These are phyloP conservation scores for Scenedesmus sp. DNA, from an alignment of 163 green algal species.

Conservation along the genomic window DNA sequence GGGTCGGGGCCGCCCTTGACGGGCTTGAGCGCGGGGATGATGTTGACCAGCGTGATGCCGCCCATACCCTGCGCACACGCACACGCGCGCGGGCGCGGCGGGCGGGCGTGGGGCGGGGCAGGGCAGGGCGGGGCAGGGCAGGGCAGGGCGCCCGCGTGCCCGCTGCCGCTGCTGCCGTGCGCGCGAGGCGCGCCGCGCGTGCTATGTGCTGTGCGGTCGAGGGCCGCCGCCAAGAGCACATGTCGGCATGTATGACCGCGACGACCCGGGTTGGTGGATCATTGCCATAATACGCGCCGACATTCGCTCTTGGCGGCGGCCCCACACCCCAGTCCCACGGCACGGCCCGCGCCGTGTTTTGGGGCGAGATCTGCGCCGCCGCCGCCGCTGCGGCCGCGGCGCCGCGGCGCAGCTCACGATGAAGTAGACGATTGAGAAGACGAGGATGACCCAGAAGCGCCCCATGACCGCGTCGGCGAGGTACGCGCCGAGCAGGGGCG, in stretches of 20 bases:
- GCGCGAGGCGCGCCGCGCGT: too few relatives aligned
- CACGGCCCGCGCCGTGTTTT: not conserved
- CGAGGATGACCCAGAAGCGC: constrained; percentile 76
- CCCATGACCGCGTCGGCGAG: constrained; percentile 68
- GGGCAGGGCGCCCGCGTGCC: too few relatives aligned
- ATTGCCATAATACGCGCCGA: not conserved
- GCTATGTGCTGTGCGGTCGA: too few relatives aligned
- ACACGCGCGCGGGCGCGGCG: too few relatives aligned
- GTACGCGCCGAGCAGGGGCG: constrained; percentile 73
- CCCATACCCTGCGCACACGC: constrained; percentile 29
- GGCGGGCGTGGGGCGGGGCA: not conserved
- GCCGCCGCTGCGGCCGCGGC: constrained; percentile 6
- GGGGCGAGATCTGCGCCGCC: too few relatives aligned
- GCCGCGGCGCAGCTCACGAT: constrained; percentile 6
- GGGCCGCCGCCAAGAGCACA: too few relatives aligned
- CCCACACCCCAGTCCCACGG: not conserved
- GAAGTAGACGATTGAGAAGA: constrained; percentile 64
- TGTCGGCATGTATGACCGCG: too few relatives aligned
- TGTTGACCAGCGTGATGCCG: constrained; percentile 46
- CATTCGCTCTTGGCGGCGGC: not conserved
- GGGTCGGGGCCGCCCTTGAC: not conserved
- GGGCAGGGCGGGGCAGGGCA: not conserved
- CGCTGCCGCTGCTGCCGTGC: too few relatives aligned
- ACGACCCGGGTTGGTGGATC: too few relatives aligned
- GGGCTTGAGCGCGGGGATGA: constrained; percentile 35